Base-by-base conservation (phyloP, 257 asterid genomes). In the Salvia hispanica region DNA sequence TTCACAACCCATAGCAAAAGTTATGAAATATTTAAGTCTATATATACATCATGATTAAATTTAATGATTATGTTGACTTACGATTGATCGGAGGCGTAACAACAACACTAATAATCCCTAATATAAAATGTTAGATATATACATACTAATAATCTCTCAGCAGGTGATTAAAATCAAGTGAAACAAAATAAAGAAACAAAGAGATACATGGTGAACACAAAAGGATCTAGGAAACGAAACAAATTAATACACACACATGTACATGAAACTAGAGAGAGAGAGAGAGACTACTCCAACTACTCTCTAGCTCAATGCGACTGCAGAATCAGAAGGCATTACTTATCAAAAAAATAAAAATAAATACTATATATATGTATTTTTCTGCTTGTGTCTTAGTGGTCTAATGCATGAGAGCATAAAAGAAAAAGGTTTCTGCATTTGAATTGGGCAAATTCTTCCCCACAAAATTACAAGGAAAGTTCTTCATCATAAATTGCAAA, bases 121-220 rank as follows among this genome's bases (percentile, higher is more conserved):
- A 10, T 0, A 71, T 54, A 62, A 62, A 62, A 71, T 58, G 67
- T n/a, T 59, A 46, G 7, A 6, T 62, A 52, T 40, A 44, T 9
- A 33, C 4, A 36, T 2, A 64, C 16, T 72, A 16, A 69, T 66
- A 73, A 70, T 69, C 65, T 70, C 48, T 69, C 31, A 64, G 70
- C 40, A 48, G 71, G 73, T 72, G 58, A 62, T 72, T 10, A 7
- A 8, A 40, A 40, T 6, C 81, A 76, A 76, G 71, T 33, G 67
- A 73, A 64, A 73, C 85, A 80, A 75, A 77, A 66, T 57, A 48
- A 78, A 44, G 71, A 60, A 74, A 80, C 87, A 79, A 77, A n/a
- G 39, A 57, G 82, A 76, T 69, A 81, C 64, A 74, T 39, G 72
- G 72, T 77, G 70, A 76, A 56, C 81, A 77, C 75, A 72, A 74